Conservation (phyloP, 106 monocot genomes). For the Acorus calamus region DNA sequence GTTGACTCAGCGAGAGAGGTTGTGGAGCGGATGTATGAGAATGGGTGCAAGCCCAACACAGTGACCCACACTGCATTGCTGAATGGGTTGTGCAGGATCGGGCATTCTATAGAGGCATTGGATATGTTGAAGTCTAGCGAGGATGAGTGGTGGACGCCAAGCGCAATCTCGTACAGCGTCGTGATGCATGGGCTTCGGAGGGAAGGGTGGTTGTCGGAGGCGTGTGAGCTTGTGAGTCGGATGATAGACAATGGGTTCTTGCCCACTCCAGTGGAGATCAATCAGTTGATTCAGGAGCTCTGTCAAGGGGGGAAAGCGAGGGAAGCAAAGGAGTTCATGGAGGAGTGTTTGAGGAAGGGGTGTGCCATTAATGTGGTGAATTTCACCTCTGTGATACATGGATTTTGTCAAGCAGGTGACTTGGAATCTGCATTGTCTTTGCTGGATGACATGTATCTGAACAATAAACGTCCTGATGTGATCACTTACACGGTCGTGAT, state of each 20-base stretch:
- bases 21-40: slow-evolving; percentile 67
- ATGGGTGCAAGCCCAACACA: slow-evolving; percentile 73
- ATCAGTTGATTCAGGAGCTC: slow-evolving; percentile 69
- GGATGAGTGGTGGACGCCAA: slow-evolving; percentile 94
- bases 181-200: slow-evolving; percentile 80
- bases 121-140: slow-evolving; percentile 76
- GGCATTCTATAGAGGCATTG: slow-evolving; percentile 60
- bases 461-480: slow-evolving; percentile 78
- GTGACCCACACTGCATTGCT: slow-evolving; percentile 74
- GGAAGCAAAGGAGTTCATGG: slow-evolving; percentile 81
- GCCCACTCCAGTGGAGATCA: slow-evolving; percentile 67
- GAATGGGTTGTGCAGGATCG: slow-evolving; percentile 71
- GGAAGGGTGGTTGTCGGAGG: slow-evolving; percentile 70
- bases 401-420: slow-evolving; percentile 61
- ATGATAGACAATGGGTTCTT: slow-evolving; percentile 78
- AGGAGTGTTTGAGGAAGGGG: slow-evolving; percentile 79
- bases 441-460: slow-evolving; percentile 93
- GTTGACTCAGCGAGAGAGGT: slow-evolving; percentile 72
- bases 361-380: slow-evolving; percentile 79
- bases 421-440: slow-evolving; percentile 68
- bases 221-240: slow-evolving; percentile 58
- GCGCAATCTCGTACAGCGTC: slow-evolving; percentile 66
- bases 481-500: slow-evolving; percentile 79
- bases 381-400: slow-evolving; percentile 88
- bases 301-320: slow-evolving; percentile 31